These are phyloP conservation scores for Ulvella scutata DNA, from an alignment of 139 green algal species.

Conservation along the genomic window DNA sequence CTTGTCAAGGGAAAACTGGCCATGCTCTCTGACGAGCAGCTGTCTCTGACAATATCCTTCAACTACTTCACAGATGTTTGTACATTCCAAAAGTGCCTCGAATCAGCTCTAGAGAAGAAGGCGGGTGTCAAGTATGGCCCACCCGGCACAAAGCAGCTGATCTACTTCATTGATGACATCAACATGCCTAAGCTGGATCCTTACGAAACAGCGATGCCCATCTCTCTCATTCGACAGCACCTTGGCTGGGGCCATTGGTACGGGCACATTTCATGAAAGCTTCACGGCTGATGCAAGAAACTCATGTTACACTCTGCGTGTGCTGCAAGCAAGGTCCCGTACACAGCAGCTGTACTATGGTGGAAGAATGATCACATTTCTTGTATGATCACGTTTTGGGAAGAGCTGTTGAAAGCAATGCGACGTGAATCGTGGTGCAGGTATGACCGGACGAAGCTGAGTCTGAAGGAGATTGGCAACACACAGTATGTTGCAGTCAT, in stretches of 20 bases:
- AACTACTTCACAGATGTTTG: constrained; percentile 76
- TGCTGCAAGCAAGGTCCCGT: no score
- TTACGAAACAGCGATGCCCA: constrained; percentile 84
- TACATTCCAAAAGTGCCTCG: constrained; percentile 58
- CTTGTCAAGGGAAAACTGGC: constrained; percentile 75
- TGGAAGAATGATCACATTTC: no score
- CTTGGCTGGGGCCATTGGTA: constrained; percentile 76
- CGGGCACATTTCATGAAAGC: no score
- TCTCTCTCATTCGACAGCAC: constrained; percentile 80
- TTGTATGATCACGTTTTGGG: no score
- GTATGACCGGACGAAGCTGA: constrained; percentile 74
- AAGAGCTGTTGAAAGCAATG: no score
- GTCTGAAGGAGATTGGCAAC: constrained; percentile 82
- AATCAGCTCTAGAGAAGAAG: constrained; percentile 82
- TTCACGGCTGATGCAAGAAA: no score
- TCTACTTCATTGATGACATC: constrained; percentile 85
- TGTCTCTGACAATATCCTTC: constrained; percentile 59
- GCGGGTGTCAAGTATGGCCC: constrained; percentile 70
- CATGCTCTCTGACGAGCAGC: constrained; percentile 43
- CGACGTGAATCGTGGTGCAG: no score
- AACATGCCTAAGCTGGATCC: constrained; percentile 81
- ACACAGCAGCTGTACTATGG: no score
- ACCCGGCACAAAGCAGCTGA: constrained; percentile 63
- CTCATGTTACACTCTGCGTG: neutral
- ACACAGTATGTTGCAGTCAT: constrained; percentile 66